Evolutionary conservation across 2,329 filamentous ascomycete genomes (phyloP), one percentile per base, ranked within the genome.

Genomic region (Bertia moriformis): DNA sequence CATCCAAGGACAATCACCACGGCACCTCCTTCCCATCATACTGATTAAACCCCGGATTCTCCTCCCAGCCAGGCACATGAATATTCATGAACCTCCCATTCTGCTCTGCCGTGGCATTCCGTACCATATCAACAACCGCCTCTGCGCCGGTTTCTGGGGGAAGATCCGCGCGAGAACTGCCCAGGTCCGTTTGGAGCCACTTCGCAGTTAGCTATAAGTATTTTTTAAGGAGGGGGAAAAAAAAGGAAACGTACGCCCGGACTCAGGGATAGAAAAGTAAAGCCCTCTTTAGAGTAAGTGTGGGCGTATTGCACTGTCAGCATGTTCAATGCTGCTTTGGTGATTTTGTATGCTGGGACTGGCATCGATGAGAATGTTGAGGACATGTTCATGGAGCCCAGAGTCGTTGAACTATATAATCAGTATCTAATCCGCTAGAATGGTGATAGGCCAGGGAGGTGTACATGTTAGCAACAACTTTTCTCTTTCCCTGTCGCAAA

Each of bases 251-350:
- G 10, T 17, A 35, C 32, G 15, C 32, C 32, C 7, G 32, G 32
- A 17, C 32, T 35, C 15, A 35, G 7, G 7, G 32, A 7, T 7
- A 35, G 32, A 17, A 35, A 35, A 18, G 32, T 35, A 35, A 35
- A 35, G 7, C 32, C 32, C 32, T 35, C 32, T 7, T 18, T 17
- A 7, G 10, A 7, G 32, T 35, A 35, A 10, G 10, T 18, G 12
- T 35, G 15, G 12, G 32, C 10, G 15, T 35, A 12, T 18, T 35
- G 32, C 15, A 35, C 32, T 7, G 32, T 35, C 32, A 35, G 15
- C 32, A 35, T 35, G 32, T 35, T 35, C 10, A 35, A 17, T 10
- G 32, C 32, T 35, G 32, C 32, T 17, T 35, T 35, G 10, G 32
- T 35, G 32, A 35, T 35, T 12, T 10, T 17, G 15, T 35, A 35